Conservation (phyloP, 306 rosid genomes). For the Abrus pulchellus region DNA sequence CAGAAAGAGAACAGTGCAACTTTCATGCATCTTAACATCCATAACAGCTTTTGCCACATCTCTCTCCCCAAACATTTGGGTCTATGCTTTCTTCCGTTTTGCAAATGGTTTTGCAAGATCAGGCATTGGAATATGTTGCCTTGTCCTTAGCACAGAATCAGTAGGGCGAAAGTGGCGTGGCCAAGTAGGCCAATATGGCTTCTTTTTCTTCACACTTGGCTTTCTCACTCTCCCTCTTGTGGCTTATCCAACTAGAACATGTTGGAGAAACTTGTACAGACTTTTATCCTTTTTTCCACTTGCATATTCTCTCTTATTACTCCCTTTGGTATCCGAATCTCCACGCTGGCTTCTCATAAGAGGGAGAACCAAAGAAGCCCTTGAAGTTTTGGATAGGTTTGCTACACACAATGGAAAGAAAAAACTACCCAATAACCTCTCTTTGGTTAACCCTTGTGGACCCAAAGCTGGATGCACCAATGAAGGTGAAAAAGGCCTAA, state of each 20-base stretch:
- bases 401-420: constrained; percentile 46
- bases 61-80: constrained; percentile 41
- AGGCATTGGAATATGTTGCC: constrained; percentile 47
- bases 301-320: constrained; percentile 25
- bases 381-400: constrained; percentile 36
- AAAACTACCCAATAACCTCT: constrained; percentile 35
- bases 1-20: constrained; percentile 43
- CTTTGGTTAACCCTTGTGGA: constrained; percentile 31
- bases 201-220: constrained; percentile 50
- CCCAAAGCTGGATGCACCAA: background rate
- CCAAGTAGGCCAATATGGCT: constrained; percentile 48
- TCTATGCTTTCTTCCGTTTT: constrained; percentile 46
- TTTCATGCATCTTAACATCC: constrained; percentile 49
- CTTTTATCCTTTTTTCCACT: constrained; percentile 42
- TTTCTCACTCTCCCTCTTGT: constrained; percentile 50
- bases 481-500: background rate
- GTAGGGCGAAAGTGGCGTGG: constrained; percentile 47
- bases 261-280: constrained; percentile 50
- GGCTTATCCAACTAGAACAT: constrained; percentile 45
- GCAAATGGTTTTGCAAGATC: constrained; percentile 48
- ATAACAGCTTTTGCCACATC: constrained; percentile 46
- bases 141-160: constrained; percentile 49
- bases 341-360: constrained; percentile 47
- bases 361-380: constrained; percentile 49
- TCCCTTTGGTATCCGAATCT: constrained; percentile 49